phyloP scores from a whole-genome alignment of 495 filamentous ascomycete genomes.

The Hamigera avellanea region DNA sequence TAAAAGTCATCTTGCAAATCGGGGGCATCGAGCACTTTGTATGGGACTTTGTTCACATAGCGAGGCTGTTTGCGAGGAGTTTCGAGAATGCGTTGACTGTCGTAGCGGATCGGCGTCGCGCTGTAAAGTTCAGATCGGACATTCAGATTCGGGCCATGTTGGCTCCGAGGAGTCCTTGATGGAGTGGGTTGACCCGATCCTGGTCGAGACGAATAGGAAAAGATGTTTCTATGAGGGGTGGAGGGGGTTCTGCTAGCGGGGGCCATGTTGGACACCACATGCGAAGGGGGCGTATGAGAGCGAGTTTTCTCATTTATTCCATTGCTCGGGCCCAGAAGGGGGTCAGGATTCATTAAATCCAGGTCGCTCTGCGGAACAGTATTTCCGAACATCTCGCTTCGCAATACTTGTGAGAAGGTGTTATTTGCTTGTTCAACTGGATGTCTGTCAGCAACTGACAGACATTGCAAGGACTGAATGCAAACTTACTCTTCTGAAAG shows the following conservation, averaged over 20 bases:
- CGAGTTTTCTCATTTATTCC: slow-evolving; percentile 57
- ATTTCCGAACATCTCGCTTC: slow-evolving; percentile 81
- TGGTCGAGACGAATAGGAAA: slow-evolving; percentile 74
- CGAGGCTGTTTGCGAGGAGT: slow-evolving; percentile 79
- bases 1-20: slow-evolving; percentile 97
- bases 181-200: slow-evolving; percentile 69
- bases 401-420: slow-evolving; percentile 78
- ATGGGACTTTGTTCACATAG: slow-evolving; percentile 88
- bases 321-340: slow-evolving; percentile 43
- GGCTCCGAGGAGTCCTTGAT: slow-evolving; percentile 77
- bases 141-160: slow-evolving; percentile 76
- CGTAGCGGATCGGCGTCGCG: slow-evolving; percentile 78
- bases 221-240: slow-evolving; percentile 94
- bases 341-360: slow-evolving; percentile 51
- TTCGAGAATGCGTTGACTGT: slow-evolving; percentile 82
- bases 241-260: slow-evolving; percentile 72
- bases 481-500: slow-evolving; percentile 74
- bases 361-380: slow-evolving; percentile 75
- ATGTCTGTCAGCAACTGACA: slow-evolving; percentile 25
- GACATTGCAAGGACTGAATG: not conserved
- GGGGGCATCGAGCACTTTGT: slow-evolving; percentile 93
- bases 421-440: slow-evolving; percentile 91
- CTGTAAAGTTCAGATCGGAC: slow-evolving; percentile 86
- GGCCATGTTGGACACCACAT: slow-evolving; percentile 46
- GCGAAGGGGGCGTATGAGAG: slow-evolving; percentile 70